phyloP scores from a whole-genome alignment of 164 flowering plant species.

The Nymphaea thermarum region DNA sequence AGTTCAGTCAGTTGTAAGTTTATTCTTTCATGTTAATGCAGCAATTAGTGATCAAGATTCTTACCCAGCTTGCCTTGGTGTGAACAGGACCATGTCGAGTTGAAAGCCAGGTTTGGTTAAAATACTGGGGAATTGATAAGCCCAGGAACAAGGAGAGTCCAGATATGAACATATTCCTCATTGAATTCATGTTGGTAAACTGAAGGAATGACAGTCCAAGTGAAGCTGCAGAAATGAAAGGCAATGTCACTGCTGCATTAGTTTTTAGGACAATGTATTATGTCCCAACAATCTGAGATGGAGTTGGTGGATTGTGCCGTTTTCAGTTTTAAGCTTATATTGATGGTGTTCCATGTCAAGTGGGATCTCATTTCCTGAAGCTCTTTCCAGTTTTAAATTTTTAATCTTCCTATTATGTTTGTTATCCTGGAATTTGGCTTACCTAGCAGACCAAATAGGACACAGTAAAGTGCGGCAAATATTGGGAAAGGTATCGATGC shows the following conservation, averaged over 20 bases:
- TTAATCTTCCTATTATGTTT: too few relatives aligned
- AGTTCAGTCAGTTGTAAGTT: neutral
- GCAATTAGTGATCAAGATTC: neutral
- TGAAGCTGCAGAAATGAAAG: constrained; percentile 4
- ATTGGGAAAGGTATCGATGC: constrained; percentile 29
- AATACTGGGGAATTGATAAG: constrained; percentile 20
- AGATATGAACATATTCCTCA: constrained; percentile 18
- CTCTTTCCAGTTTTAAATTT: too few relatives aligned
- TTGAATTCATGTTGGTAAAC: constrained; percentile 25
- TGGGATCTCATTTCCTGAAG: too few relatives aligned
- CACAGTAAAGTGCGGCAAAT: constrained; percentile 20
- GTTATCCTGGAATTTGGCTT: constrained; percentile 5
- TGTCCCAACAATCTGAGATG: neutral
- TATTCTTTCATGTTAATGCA: neutral
- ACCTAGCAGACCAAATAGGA: constrained; percentile 22
- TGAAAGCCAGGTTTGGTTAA: constrained; percentile 14
- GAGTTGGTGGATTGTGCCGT: neutral
- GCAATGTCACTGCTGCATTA: neutral
- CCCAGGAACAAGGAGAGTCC: constrained; percentile 21
- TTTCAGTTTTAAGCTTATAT: neutral
- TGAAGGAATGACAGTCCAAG: constrained; percentile 19
- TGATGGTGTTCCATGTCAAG: neutral
- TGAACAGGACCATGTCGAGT: constrained; percentile 15
- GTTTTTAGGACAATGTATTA: neutral
- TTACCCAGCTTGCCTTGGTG: constrained; percentile 22